Evolutionary conservation across 2,329 filamentous ascomycete genomes (phyloP).

Genomic region (Cercospora zeina): DNA sequence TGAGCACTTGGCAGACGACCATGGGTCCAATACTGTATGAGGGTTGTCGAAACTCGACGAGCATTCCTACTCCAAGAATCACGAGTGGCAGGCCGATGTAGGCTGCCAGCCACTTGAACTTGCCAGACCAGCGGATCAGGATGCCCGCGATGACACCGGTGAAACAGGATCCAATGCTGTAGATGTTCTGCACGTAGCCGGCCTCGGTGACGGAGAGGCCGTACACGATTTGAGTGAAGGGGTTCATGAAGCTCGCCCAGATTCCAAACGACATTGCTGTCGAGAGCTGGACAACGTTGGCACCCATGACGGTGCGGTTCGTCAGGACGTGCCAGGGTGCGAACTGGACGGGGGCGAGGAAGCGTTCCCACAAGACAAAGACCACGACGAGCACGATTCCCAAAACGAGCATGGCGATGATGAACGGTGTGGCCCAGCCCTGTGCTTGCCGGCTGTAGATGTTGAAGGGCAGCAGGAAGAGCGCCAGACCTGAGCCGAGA

Average conservation of each 20-base stretch:
- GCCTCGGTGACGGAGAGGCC: conserved; percentile 37
- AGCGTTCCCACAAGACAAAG: conserved; percentile 46
- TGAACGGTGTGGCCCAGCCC: conserved; percentile 43
- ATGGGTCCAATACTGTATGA: conserved; percentile 40
- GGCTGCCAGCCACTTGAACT: conserved; percentile 38
- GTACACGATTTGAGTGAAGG: conserved; percentile 46
- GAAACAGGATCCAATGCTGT: conserved; percentile 40
- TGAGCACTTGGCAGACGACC: conserved; percentile 48
- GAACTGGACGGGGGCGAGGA: conserved; percentile 44
- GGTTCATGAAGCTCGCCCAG: conserved; percentile 46
- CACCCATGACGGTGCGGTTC: conserved; percentile 54
- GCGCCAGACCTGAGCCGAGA: conserved; percentile 55
- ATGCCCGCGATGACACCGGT: conserved; percentile 34
- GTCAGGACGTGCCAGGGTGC: conserved; percentile 51
- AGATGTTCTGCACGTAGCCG: conserved; percentile 45
- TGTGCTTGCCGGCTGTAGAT: conserved; percentile 43
- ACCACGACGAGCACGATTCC: conserved; percentile 42
- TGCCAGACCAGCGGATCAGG: conserved; percentile 39
- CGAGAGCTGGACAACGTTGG: conserved; percentile 51
- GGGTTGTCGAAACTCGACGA: conserved; percentile 43
- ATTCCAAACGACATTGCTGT: conserved; percentile 36
- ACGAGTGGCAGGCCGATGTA: conserved; percentile 36
- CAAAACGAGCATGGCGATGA: conserved; percentile 46
- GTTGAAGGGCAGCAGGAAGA: conserved; percentile 68
- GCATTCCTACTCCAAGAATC: conserved; percentile 29